These are phyloP conservation scores for Wallacemonas rigidus DNA, from an alignment of 208 protist genomes.

Conservation along the genomic window DNA sequence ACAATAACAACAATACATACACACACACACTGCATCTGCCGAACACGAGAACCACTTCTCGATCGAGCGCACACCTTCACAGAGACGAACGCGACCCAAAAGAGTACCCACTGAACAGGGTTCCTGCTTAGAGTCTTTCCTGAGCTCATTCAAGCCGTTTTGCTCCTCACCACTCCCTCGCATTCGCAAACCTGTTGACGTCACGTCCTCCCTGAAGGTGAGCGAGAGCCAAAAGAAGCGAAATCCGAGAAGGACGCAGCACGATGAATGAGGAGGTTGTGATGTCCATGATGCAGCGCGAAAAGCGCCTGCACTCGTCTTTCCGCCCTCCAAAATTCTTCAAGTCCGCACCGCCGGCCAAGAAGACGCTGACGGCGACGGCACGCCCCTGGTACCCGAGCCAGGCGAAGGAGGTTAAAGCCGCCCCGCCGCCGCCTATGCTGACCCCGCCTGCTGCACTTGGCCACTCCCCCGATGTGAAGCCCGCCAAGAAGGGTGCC, in stretches of 20 bases:
- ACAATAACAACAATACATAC: conserved; percentile 5
- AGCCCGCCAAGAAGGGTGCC: conserved; percentile 24
- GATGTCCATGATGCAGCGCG: conserved; percentile 56
- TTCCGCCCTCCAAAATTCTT: conserved; percentile 67
- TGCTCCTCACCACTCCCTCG: too few species aligned
- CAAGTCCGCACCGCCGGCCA: conserved; percentile 38
- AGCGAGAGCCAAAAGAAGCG: too few species aligned
- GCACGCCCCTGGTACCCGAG: conserved; percentile 59
- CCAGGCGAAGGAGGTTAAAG: conserved; percentile 21
- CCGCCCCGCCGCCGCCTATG: conserved; percentile 27
- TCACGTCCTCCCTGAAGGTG: too few species aligned
- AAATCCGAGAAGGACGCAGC: too few species aligned
- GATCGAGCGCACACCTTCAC: too few species aligned
- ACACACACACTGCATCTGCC: not conserved
- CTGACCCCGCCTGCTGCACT: conserved; percentile 57
- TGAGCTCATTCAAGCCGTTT: too few species aligned
- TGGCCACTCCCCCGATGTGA: conserved; percentile 47
- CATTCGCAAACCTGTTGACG: too few species aligned
- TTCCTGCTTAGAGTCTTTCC: too few species aligned
- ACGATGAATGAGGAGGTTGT: conserved; percentile 14
- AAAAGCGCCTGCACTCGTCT: conserved; percentile 58
- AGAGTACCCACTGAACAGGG: too few species aligned
- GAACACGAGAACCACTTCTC: too few species aligned
- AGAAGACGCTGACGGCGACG: conserved; percentile 51
- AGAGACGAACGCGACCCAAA: too few species aligned